Evolutionary conservation across 2,329 filamentous ascomycete genomes (phyloP), one percentile per base, ranked within the genome.

Genomic region (Colletotrichum navitas): DNA sequence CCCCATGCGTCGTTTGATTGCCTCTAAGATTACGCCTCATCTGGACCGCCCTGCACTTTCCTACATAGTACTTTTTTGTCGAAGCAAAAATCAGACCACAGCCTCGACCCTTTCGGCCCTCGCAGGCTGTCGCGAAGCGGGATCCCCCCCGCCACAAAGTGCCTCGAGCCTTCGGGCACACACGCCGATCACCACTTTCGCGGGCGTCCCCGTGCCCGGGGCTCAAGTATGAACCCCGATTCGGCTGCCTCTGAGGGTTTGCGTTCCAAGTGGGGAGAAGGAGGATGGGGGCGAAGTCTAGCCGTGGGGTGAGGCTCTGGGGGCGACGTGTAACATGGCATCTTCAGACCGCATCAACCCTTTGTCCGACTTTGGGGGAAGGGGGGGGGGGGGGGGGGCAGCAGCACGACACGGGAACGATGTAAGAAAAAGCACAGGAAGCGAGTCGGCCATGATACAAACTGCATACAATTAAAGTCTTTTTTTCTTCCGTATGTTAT

Each of bases 1-100:
- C 65, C 41, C 69, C 69, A 72, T 69, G 69, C 60, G 24, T 32
- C 54, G 69, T 69, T 69, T 68, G 62, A 68, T 71, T 71, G 68
- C 68, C 11, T 39, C 58, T 72, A 55, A 72, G 56, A 72, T 72
- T 72, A 55, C 59, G 24, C 60, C 66, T 72, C 69, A 55, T 69
- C 69, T 72, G 54, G 58, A 29, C 54, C 56, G 68, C 56, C 68
- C 51, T 71, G 59, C 52, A 7, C 45, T 63, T 68, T 36, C 65
- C 69, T 61, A 45, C 54, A 55, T n/a, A n/a, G n/a, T n/a, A n/a
- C n/a, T n/a, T n/a, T n/a, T n/a, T n/a, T n/a, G n/a, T n/a, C n/a
- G n/a, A n/a, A n/a, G n/a, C n/a, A n/a, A n/a, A n/a, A 43, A 43
- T 18, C 5, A 45, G 3, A 21, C 6, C 43, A 45, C 45, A 72